Evolutionary conservation across 2,329 filamentous ascomycete species (phyloP), one percentile per base, ranked within the genome.

Genomic region (Fusarium transvaalense): DNA sequence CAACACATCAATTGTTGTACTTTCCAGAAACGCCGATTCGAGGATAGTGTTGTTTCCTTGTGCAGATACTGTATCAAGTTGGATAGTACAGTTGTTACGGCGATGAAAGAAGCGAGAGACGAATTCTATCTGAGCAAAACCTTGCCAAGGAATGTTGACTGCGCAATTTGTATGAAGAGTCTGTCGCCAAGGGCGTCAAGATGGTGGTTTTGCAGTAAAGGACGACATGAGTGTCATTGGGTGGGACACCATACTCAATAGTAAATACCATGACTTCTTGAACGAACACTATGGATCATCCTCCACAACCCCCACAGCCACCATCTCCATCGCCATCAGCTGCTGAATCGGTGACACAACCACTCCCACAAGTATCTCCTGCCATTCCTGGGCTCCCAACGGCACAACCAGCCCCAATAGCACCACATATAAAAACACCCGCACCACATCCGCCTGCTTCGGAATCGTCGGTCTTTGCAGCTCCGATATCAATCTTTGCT

Each of bases 281-380:
- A 29, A 29, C 17, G 8, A 1, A 17, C 17, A 4, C 31, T 13
- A 12, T 17, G 7, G 8, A 6, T 10, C n/a, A 47, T 27, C 65
- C 61, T 19, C 71, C 57, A 15, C 71, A 68, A 17, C 72, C 68
- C 8, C 71, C 68, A 35, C 70, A 62, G 3, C 71, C 63, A 1
- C 64, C 64, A 12, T 47, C 66, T 2, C 62, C 66, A 0, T 46
- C 61, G 5, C 60, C 55, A 9, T 23, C 46, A 4, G 15, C 47
- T n/a, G 34, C 27, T 19, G 56, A 47, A 12, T 64, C 70, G 2
- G 66, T 64, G 1, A 72, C 71, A n/a, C 72, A 74, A 3, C 58
- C 60, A 46, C 68, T 69, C 10, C 72, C 72, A 39, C 72, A 74
- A 1, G 54, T 64, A 53, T 74, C 72, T 2, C 64, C 62, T 12